These are phyloP conservation scores for Linaria vulgaris DNA, from an alignment of 257 asterid species.

Conservation along the genomic window DNA sequence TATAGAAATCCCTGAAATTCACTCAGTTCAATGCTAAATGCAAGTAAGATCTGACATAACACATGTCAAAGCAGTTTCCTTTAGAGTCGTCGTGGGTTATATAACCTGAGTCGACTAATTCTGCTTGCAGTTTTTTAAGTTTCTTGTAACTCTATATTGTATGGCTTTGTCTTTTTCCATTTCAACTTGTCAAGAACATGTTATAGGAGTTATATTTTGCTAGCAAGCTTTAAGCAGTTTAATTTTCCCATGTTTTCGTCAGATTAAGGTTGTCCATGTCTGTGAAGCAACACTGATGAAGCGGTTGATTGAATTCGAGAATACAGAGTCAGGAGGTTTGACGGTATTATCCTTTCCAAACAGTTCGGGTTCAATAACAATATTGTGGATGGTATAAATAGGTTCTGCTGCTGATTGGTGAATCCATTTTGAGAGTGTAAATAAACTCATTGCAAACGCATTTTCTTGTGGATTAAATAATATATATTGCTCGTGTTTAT, in stretches of 20 bases:
- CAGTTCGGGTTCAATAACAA: constrained; percentile 3
- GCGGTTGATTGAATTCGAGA: constrained; percentile 88
- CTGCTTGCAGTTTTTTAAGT: constrained; percentile 12
- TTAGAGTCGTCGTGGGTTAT: too few relatives aligned
- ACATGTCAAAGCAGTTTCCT: too few relatives aligned
- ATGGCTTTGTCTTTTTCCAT: constrained; percentile 4
- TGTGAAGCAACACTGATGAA: constrained; percentile 86
- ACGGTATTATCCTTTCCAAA: constrained; percentile 52
- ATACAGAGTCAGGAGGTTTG: constrained; percentile 78
- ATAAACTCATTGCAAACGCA: too few relatives aligned
- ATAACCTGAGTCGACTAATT: background rate
- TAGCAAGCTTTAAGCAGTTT: constrained; percentile 18
- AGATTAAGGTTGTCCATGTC: constrained; percentile 80
- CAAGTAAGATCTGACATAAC: too few relatives aligned
- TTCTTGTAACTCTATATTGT: constrained; percentile 12
- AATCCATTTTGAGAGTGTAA: background rate
- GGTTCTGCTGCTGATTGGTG: background rate
- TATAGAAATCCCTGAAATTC: constrained; percentile 5
- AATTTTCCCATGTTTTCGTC: constrained; percentile 22
- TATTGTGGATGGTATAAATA: constrained; percentile 4
- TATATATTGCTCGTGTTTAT: too few relatives aligned
- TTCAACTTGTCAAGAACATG: constrained; percentile 2
- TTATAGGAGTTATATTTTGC: too few relatives aligned
- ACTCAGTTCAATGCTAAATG: constrained; percentile 5
- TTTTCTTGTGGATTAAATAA: too few relatives aligned